These are phyloP conservation scores for Boletus speciosus DNA, from an alignment of 768 basidiomycete species.

Conservation along the genomic window DNA sequence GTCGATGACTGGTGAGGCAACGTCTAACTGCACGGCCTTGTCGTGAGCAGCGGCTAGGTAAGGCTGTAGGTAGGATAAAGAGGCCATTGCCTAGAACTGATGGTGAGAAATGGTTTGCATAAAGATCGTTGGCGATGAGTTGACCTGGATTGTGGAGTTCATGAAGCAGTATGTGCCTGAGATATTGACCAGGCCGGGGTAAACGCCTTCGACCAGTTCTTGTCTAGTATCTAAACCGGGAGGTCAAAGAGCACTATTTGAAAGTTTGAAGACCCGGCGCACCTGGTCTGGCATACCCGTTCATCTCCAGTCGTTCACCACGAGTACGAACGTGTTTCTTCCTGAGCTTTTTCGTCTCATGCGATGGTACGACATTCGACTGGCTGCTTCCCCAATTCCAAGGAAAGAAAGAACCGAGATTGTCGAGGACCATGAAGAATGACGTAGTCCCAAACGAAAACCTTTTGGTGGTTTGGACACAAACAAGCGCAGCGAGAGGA, in stretches of 20 bases:
- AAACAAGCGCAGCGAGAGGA: conserved; percentile 33
- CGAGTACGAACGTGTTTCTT: conserved; percentile 52
- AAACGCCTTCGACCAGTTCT: conserved; percentile 44
- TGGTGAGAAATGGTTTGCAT: conserved; percentile 14
- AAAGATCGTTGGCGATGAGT: conserved; percentile 5
- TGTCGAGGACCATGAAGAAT: conserved; percentile 55
- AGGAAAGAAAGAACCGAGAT: conserved; percentile 49
- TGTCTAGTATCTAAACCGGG: conserved; percentile 22
- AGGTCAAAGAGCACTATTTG: neutral
- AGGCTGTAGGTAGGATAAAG: conserved; percentile 75
- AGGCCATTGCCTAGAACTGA: conserved; percentile 72
- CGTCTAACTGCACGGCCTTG: conserved; percentile 74
- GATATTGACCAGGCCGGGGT: conserved; percentile 91
- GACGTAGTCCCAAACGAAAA: conserved; percentile 27
- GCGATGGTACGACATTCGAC: conserved; percentile 21
- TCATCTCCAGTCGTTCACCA: conserved; percentile 54
- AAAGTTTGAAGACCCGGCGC: conserved; percentile 2
- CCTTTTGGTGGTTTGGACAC: conserved; percentile 30
- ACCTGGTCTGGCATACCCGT: conserved; percentile 32
- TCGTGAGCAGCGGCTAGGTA: conserved; percentile 73
- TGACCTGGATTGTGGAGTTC: conserved; percentile 91
- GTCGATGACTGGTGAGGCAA: conserved; percentile 85
- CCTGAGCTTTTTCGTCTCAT: conserved; percentile 43
- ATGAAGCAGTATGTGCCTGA: conserved; percentile 97
- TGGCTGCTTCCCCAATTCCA: conserved; percentile 57